Evolutionary conservation across 306 rosid species (phyloP), one percentile per base, ranked within the genome.

Genomic region (Mucuna pruriens): DNA sequence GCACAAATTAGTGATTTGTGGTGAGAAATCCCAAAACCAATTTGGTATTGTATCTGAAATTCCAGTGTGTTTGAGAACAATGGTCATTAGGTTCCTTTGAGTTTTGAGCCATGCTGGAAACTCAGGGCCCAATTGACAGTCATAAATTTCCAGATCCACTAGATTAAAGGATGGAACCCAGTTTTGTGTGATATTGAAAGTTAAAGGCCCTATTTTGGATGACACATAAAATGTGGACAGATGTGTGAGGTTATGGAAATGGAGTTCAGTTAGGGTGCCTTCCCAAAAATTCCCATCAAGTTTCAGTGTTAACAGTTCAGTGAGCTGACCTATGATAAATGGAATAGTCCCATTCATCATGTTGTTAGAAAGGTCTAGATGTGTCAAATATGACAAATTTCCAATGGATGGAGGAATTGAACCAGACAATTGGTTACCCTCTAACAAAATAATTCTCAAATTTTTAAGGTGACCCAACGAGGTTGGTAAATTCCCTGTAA

Each of bases 201-300:
- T 10, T 9, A 55, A 55, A 22, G 63, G 22, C 17, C 31, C 16
- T 22, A 3, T 55, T 55, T 20, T 55, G 63, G 63, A 55, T 22
- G 63, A 22, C 33, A 55, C 63, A 52, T 19, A 9, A 54, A 54
- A 54, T 54, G n/a, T 20, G 5, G 61, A 54, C 31, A 54, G 22
- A 9, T 55, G 15, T 55, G 63, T 55, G 33, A 55, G 33, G 63
- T 55, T 55, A 20, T 55, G 33, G 16, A 55, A 55, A 55, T 55
- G 63, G 63, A 8, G 20, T 55, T 55, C 63, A 55, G 5, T 55
- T 55, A 55, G 33, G 6, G 9, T 9, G 16, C 63, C 63, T 55
- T 55, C 63, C 63, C 63, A 55, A 55, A 55, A 55, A 22, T 55
- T 55, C 63, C 63, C 29, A 22, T 55, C 33, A 22, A 55, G 63